Base-by-base conservation (phyloP, 2,329 filamentous ascomycete species). In the Colletotrichum eleusines region DNA sequence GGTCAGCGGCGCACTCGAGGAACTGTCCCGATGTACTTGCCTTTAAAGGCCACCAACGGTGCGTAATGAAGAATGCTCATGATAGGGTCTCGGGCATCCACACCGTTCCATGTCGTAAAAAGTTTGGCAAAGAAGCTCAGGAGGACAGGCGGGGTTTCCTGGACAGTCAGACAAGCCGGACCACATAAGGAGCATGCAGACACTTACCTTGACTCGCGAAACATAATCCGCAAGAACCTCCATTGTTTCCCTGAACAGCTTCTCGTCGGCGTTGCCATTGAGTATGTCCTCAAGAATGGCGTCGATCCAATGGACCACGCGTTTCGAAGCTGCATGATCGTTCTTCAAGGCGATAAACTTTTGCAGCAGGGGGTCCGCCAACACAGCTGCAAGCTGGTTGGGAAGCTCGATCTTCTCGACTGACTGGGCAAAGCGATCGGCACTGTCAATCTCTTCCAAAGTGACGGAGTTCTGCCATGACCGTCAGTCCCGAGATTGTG, bases 391-490 rank as follows among this genome's bases (percentile, higher is more conserved):
- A 2, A 97, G 84, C 79, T 97, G 94, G 73, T 92, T 94, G 0
- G 94, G 94, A 50, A 94, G 82, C 78, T 96, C 92, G 33, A 97
- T 90, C 74, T 87, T 92, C 74, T 97, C 93, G 11, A 97, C 80
- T 67, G 88, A 92, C 54, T 88, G 87, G 7, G 94, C 90, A 71
- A 97, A 91, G 60, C 89, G 85, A 31, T 89, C 84, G 16, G 90
- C 90, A 72, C 86, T 90, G 75, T 94, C 91, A 64, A 97, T 89
- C 76, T 97, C 94, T 77, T 97, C 94, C 6, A 97, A 80, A 4
- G 89, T 92, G 5, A 91, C 82, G 0, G 90, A 90, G 67, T 84
- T 82, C 87, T 91, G 59, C 18, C 14, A 7, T 48, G 9, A 59
- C 69, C 65, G 80, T 69, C 26, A 63, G 46, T 48, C n/a, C 38